Base-by-base conservation (phyloP, 352 stramenopile genomes). In the Pythium volutum region DNA sequence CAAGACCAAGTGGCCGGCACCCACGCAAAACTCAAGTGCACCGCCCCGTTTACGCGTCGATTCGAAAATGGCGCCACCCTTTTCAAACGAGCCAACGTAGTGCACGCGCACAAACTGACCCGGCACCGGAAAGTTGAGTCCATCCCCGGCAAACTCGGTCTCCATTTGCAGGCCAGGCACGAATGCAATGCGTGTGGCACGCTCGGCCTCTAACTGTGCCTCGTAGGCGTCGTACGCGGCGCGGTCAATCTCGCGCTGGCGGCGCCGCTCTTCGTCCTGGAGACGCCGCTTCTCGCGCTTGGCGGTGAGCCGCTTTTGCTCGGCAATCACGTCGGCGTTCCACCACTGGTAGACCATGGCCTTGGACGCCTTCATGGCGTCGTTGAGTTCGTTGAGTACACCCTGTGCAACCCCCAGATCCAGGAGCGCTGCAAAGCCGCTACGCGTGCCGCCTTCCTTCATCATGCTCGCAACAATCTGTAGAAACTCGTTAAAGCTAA, bases 41-140 rank as follows among this genome's bases (percentile, higher is more conserved):
- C 74, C 73, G 14, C 76, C 79, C 26, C 83, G 80, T 42, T 67
- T 77, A 25, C 81, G 55, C 1, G 83, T 88, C 20, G 81, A 89
- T 50, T 89, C 83, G 60, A 93, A 89, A 1, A 89, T 62, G 6
- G 78, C 64, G 9, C 71, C 73, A 9, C 34, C 75, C 14, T 74
- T 64, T 52, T 81, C 69, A 61, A 89, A 89, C 50, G 65, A 72
- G 8, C 75, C 82, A 4, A 73, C 66, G 57, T 93, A 93, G 53
- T 93, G 84, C 14, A 93, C 81, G 18, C 84, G 76, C 18, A 77
- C 81, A 31, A 80, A 93, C 65, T 91, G 84, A 11, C 84, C 81
- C 15, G 69, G 50, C 3, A 66, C 68, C 3, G 84, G 81, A 52
- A 76, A 91, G 41, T 85, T 88, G 31, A 68, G 34, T 6, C 69